Percentiles rank a stretch among this genome's conserved stretches.
Conservation (phyloP, 345 rosid genomes). For the Boechera divaricarpa region DNA sequence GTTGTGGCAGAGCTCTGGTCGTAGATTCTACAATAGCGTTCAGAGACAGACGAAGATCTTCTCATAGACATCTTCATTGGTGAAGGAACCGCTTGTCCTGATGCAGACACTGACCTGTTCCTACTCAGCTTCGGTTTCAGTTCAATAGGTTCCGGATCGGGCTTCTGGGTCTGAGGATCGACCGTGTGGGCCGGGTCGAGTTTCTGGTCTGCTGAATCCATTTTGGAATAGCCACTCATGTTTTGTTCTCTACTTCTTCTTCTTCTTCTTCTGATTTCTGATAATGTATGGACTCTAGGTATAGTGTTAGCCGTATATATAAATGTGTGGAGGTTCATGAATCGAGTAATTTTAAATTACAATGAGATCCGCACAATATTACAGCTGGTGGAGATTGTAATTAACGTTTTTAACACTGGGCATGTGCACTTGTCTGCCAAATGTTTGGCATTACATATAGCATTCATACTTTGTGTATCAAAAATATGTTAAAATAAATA, state of each 20-base stretch:
- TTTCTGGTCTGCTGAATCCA: constrained; percentile 26
- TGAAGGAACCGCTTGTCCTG: constrained; percentile 49
- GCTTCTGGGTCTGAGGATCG: constrained; percentile 22
- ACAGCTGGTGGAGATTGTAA: constrained; percentile 40
- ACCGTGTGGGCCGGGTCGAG: constrained; percentile 26
- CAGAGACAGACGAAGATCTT: constrained; percentile 83
- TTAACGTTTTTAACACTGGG: constrained; percentile 19
- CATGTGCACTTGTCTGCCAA: constrained; percentile 43
- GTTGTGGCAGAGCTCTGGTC: constrained; percentile 63
- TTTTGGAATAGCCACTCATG: constrained; percentile 47
- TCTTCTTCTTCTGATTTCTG: background rate
- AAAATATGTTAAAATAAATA: background rate
- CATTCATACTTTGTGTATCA: background rate
- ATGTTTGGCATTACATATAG: constrained; percentile 31
- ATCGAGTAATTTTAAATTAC: constrained; percentile 29
- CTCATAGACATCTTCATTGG: constrained; percentile 68
- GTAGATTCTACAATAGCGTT: constrained; percentile 80
- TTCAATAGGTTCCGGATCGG: constrained; percentile 28
- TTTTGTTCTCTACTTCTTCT: background rate
- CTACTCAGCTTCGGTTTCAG: constrained; percentile 51
- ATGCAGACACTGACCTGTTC: constrained; percentile 63
- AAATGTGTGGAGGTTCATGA: constrained; percentile 33
- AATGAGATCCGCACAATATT: constrained; percentile 28
- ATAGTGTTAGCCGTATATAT: constrained; percentile 10
- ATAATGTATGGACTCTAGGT: background rate